Base-by-base conservation (phyloP, 768 basidiomycete species). In the Tricholoma matsutake region DNA sequence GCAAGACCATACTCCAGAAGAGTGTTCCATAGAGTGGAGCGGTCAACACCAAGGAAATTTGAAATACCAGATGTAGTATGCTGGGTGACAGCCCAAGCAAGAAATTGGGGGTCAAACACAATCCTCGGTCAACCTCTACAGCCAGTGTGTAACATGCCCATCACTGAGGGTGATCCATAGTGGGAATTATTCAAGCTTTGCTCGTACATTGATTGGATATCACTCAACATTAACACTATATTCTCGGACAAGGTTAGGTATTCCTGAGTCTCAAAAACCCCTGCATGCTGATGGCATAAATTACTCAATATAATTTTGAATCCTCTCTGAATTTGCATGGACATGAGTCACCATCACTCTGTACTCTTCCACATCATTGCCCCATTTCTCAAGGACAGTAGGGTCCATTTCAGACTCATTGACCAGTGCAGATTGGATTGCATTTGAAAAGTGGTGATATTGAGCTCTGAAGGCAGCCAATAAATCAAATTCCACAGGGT, bases 81-180 rank as follows among this genome's bases (percentile, higher is more conserved):
- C n/a, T 57, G 51, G n/a, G 29, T 34, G 53, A 61, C 61, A 43
- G 67, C 67, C 65, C 64, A 66, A 31, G 35, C 18, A n/a, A 68
- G 63, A 53, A 68, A 68, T 32, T 54, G 51, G 34, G 59, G 61
- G 57, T 68, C 58, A 58, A 67, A 61, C 14, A 55, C 32, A 35
- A 65, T 54, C 59, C 16, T 37, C 6, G 66, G 66, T 22, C 65
- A 20, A n/a, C 66, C 66, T 34, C 53, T 34, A 20, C 43, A 18
- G 20, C 62, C 66, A 20, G 51, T 58, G 45, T 52, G 45, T 9
- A 62, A 31, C 16, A 37, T 58, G 47, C 55, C 16, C 32, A 64
- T 32, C 35, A 65, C 29, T 16, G 37, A 29, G 34, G 64, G 64
- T 13, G 52, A 25, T 25, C 62, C 64, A 57, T 65, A 28, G 51